A percentile compares a stretch with the other conserved stretches of the same genome.
These are phyloP conservation scores for Rhodosporidiobolus odoratus DNA, from an alignment of 768 basidiomycete genomes.

Conservation along the genomic window DNA sequence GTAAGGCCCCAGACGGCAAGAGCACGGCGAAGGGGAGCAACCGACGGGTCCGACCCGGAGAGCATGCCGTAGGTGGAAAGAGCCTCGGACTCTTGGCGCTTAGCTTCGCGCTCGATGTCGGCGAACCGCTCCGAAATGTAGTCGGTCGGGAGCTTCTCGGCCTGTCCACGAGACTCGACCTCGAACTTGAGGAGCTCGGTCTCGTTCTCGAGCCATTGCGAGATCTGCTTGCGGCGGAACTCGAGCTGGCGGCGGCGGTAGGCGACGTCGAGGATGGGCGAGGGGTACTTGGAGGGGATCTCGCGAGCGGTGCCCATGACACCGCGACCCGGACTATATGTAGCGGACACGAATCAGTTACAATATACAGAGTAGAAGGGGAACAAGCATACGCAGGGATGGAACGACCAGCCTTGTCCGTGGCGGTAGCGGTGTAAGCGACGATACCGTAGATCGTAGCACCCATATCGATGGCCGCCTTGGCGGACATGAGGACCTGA, in stretches of 20 bases:
- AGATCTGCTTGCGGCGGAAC: conserved; percentile 92
- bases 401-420: conserved; percentile 97
- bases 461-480: conserved; percentile 89
- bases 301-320: conserved; percentile 83
- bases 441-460: conserved; percentile 77
- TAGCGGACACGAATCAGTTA: not conserved
- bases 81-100: conserved; percentile 84
- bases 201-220: conserved; percentile 89
- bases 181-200: conserved; percentile 77
- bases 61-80: conserved; percentile 89
- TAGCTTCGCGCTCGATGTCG: conserved; percentile 83
- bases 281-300: conserved; percentile 64
- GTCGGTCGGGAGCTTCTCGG: conserved; percentile 57
- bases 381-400: conserved; percentile 61
- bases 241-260: conserved; percentile 90
- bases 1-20: conserved; percentile 94
- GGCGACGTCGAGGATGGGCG: conserved; percentile 71
- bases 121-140: conserved; percentile 72
- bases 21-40: conserved; percentile 88
- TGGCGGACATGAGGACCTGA: conserved; percentile 93
- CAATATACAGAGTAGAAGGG: too few relatives aligned
- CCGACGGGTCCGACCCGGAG: conserved; percentile 69
- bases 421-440: conserved; percentile 92
- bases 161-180: conserved; percentile 51
- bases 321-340: conserved; percentile 70